A percentile compares a stretch with the other conserved stretches of the same genome.
Evolutionary conservation across 371 early-diverging fungal species (phyloP).

Genomic region (Mortierella sp.): DNA sequence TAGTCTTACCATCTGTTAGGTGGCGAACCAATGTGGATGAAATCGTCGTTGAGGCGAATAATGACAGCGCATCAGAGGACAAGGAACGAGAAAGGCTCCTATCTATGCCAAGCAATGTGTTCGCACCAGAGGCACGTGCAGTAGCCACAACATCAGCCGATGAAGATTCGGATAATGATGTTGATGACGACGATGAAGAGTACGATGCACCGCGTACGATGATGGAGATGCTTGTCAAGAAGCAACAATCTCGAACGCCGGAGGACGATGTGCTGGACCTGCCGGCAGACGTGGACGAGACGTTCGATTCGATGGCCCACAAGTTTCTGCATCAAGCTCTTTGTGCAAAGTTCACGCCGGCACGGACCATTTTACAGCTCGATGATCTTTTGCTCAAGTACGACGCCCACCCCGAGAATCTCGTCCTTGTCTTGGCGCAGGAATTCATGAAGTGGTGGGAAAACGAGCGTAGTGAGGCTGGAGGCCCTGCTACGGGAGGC

Average conservation of each 20-base stretch:
- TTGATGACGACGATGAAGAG: constrained; percentile 7
- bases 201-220: constrained; percentile 39
- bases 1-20: neutral
- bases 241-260: constrained; percentile 22
- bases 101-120: neutral
- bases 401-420: constrained; percentile 59
- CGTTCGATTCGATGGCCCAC: constrained; percentile 61
- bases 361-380: constrained; percentile 64
- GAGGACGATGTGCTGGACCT: constrained; percentile 42
- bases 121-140: neutral
- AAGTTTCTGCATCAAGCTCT: constrained; percentile 69
- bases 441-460: constrained; percentile 53
- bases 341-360: constrained; percentile 63
- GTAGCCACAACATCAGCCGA: neutral
- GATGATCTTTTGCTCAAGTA: constrained; percentile 70
- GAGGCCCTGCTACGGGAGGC: constrained; percentile 44
- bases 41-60: neutral
- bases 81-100: neutral
- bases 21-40: neutral
- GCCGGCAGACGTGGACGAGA: constrained; percentile 45
- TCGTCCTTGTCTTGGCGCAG: constrained; percentile 56
- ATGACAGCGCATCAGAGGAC: neutral
- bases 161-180: constrained; percentile 5
- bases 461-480: constrained; percentile 35
- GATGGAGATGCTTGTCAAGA: constrained; percentile 49